Evolutionary conservation across 352 stramenopile species (phyloP).

Genomic region (Ophiocytium majus): DNA sequence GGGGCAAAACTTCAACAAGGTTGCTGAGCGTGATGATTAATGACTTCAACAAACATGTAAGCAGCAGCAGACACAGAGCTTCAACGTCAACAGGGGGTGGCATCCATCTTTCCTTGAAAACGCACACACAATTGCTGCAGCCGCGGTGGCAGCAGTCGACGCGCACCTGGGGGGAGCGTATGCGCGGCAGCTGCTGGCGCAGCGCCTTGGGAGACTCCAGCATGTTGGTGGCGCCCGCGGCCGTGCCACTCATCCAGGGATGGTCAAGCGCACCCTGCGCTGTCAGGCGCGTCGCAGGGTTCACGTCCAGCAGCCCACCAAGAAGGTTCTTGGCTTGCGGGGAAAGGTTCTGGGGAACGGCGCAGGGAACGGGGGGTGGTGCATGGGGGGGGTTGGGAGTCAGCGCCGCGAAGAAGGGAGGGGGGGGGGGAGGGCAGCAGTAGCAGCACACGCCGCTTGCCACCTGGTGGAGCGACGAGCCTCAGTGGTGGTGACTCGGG

Average conservation of each 20-base stretch:
- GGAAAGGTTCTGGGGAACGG: slow-evolving; percentile 70
- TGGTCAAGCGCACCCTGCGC: slow-evolving; percentile 78
- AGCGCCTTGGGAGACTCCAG: slow-evolving; percentile 56
- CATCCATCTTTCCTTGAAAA: neutral
- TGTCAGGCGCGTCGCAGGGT: slow-evolving; percentile 73
- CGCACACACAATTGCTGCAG: too few relatives aligned
- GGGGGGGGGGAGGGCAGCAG: too few relatives aligned
- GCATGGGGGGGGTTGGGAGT: too few relatives aligned
- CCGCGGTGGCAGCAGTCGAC: neutral
- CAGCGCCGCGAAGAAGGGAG: too few relatives aligned
- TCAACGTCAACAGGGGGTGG: neutral
- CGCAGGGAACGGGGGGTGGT: too few relatives aligned
- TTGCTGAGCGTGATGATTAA: too few relatives aligned
- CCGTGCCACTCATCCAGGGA: slow-evolving; percentile 67
- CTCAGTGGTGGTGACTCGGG: too few relatives aligned
- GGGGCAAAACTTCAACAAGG: neutral
- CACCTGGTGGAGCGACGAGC: too few relatives aligned
- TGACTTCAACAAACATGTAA: neutral
- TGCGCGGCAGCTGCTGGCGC: slow-evolving; percentile 27
- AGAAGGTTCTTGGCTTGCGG: slow-evolving; percentile 85
- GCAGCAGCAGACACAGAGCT: neutral
- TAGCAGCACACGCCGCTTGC: too few relatives aligned
- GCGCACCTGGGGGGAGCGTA: slow-evolving; percentile 13
- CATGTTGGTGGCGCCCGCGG: slow-evolving; percentile 34
- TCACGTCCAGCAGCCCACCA: slow-evolving; percentile 78